phyloP scores from a whole-genome alignment of 805 yeast genomes.

The Isabelozyma heimii region DNA sequence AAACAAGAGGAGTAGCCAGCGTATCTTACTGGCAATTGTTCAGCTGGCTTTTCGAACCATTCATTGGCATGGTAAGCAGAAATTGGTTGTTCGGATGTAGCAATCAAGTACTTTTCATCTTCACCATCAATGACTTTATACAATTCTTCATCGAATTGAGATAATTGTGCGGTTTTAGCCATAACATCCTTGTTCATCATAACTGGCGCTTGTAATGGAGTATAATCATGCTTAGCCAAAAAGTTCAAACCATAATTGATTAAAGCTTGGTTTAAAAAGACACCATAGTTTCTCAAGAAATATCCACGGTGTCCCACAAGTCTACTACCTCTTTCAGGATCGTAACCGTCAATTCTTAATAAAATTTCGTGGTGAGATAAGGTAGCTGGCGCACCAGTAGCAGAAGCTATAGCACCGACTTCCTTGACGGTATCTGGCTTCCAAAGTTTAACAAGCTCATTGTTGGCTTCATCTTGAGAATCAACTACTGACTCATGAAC shows the following conservation, averaged over 20 bases:
- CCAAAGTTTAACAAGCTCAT: conserved; percentile 86
- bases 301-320: conserved; percentile 98
- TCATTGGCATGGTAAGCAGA: conserved; percentile 96
- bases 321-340: conserved; percentile 97
- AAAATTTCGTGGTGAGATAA: conserved; percentile 95
- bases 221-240: conserved; percentile 74
- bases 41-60: conserved; percentile 97
- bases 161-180: conserved; percentile 99
- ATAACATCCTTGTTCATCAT: conserved; percentile 99
- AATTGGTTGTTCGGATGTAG: conserved; percentile 98
- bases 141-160: conserved; percentile 96
- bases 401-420: conserved; percentile 67
- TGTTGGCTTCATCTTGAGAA: conserved; percentile 86
- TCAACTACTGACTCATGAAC: conserved; percentile 90
- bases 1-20: conserved; percentile 99
- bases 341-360: conserved; percentile 94
- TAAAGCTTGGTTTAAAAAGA: conserved; percentile 95
- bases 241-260: conserved; percentile 92
- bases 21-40: conserved; percentile 93
- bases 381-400: conserved; percentile 69
- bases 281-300: conserved; percentile 93
- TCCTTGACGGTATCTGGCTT: conserved; percentile 66
- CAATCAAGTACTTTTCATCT: conserved; percentile 96
- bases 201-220: conserved; percentile 95
- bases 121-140: conserved; percentile 96